A percentile compares a stretch with the other conserved stretches of the same genome.
phyloP scores from a whole-genome alignment of 2,329 filamentous ascomycete species.

The Ustilaginoidea virens region DNA sequence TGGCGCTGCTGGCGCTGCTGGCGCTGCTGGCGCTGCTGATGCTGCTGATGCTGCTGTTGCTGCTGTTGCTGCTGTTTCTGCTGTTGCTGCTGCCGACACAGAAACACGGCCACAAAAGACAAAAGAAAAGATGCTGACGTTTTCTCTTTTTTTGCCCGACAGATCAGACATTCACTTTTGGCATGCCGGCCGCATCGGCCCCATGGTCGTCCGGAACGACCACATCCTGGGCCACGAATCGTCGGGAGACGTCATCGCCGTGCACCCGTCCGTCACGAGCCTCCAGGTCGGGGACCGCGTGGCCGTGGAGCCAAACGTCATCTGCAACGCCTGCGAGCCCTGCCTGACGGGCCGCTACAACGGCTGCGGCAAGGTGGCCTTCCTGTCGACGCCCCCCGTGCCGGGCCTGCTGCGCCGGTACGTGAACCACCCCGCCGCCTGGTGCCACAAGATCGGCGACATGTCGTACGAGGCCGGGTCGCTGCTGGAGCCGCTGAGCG shows the following conservation, averaged over 20 bases:
- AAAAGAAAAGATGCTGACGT: too few relatives aligned
- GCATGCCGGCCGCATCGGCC: constrained; percentile 88
- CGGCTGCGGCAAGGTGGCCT: constrained; percentile 72
- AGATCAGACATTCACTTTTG: constrained; percentile 96
- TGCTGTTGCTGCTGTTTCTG: too few relatives aligned
- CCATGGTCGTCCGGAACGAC: constrained; percentile 79
- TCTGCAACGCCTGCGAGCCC: constrained; percentile 80
- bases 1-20: too few relatives aligned
- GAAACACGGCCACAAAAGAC: not conserved
- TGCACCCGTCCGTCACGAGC: constrained; percentile 61
- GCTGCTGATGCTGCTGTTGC: too few relatives aligned
- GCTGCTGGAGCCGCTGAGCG: constrained; percentile 77
- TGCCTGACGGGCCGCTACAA: constrained; percentile 92
- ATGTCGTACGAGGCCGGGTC: constrained; percentile 89
- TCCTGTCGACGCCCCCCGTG: constrained; percentile 83
- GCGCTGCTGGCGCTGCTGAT: too few relatives aligned
- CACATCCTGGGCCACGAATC: constrained; percentile 95
- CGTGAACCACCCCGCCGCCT: constrained; percentile 83
- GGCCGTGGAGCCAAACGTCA: constrained; percentile 85
- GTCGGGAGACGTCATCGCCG: constrained; percentile 67
- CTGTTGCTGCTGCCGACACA: too few relatives aligned
- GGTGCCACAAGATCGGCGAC: constrained; percentile 91
- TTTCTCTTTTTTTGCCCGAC: constrained; percentile 2
- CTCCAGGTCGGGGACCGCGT: constrained; percentile 81
- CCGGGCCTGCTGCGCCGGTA: constrained; percentile 79